Evolutionary conservation across 805 yeast species (phyloP), one percentile per base, ranked within the genome.

Genomic region (Kurtzmaniella fragi): DNA sequence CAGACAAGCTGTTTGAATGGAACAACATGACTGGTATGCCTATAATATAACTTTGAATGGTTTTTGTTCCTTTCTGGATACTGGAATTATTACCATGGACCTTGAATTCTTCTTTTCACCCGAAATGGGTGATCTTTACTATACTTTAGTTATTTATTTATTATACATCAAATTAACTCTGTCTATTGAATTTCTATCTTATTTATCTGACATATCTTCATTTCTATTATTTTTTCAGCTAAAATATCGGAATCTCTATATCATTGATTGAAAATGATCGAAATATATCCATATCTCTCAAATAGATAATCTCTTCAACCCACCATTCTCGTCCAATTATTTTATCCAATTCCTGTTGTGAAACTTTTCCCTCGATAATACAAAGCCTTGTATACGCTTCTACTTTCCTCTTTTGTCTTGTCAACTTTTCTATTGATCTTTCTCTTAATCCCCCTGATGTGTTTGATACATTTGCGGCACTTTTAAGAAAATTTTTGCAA

Each of bases 391-490:
- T 44, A 1, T 62, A 65, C 1, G 79, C 73, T 43, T 75, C 79
- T 12, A 62, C 56, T 46, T 66, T 62, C 34, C 64, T 50, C 47
- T 67, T 67, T 13, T 62, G 61, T 28, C 81, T 54, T 10, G 54
- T 52, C 10, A 66, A 40, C 44, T 71, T 73, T 28, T 73, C 80
- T 13, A 59, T 54, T 0, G 54, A 58, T 12, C 67, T 60, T 45
- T 77, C 82, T 32, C 79, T 52, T 25, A 77, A 50, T 0, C 82
- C 82, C 2, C 80, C 81, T 3, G 70, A 52, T 15, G 61, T 53
- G 38, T 70, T 67, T 2, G 80, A 64, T 28, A 64, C 47, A 6
- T 61, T 64, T 56, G 72, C 53, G 17, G 77, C 74, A 44, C 65
- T 75, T 41, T 70, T 73, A 28, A 74, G 53, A 28, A 75, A 58